Conservation (phyloP, 2,329 filamentous ascomycete species). For the Cercospora beticola region DNA sequence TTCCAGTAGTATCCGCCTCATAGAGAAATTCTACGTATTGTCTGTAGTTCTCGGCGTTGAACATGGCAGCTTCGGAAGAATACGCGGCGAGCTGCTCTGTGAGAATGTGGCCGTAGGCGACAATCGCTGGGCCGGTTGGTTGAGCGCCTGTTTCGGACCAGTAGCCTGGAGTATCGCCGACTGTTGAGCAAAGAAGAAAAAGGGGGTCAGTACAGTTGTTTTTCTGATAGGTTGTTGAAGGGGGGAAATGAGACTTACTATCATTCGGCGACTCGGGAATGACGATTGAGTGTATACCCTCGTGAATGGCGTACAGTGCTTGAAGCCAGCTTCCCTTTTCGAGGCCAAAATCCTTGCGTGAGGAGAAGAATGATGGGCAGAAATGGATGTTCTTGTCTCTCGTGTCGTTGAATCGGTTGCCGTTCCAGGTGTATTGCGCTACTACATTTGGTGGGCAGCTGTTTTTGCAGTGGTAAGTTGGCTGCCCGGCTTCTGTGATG, state of each 20-base stretch:
- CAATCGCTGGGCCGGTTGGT: background rate
- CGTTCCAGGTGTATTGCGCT: background rate
- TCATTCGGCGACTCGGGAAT: background rate
- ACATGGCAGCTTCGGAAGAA: background rate
- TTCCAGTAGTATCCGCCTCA: background rate
- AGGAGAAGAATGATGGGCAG: background rate
- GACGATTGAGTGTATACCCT: background rate
- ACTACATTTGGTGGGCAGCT: background rate
- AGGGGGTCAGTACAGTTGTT: background rate
- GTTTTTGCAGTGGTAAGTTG: background rate
- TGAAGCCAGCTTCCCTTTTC: background rate
- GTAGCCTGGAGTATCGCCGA: background rate
- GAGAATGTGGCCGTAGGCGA: background rate
- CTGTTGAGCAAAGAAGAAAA: background rate
- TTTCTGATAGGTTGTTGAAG: background rate
- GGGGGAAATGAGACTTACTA: background rate
- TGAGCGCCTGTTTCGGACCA: background rate
- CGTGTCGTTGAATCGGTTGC: background rate
- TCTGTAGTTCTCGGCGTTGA: constrained; percentile 1
- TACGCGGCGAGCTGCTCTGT: background rate
- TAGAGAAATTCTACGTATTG: background rate
- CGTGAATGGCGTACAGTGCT: background rate
- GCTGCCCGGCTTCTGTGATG: background rate
- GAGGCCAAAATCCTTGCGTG: background rate
- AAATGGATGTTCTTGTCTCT: background rate